Percentiles rank a stretch among this genome's conserved stretches.
These are phyloP conservation scores for Henningerozyma blattae DNA, from an alignment of 805 yeast species.

Conservation along the genomic window DNA sequence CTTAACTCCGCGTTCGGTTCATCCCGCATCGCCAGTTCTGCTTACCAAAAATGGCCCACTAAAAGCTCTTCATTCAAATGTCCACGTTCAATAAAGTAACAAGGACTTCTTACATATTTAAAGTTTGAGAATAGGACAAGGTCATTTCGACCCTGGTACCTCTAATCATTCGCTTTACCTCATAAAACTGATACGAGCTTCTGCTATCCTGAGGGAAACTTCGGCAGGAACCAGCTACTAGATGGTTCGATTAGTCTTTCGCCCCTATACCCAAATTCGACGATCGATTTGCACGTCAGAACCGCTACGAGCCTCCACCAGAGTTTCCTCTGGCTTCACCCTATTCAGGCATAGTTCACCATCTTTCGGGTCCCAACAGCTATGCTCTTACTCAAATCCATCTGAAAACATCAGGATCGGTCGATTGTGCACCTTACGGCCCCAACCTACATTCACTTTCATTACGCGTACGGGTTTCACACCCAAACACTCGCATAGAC, in stretches of 20 bases:
- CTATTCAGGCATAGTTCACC: slow-evolving; percentile 35
- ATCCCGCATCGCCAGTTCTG: slow-evolving; percentile 37
- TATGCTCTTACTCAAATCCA: slow-evolving; percentile 33
- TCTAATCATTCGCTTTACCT: slow-evolving; percentile 32
- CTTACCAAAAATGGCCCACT: slow-evolving; percentile 37
- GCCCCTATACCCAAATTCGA: slow-evolving; percentile 34
- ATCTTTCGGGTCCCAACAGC: slow-evolving; percentile 35
- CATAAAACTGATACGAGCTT: slow-evolving; percentile 32
- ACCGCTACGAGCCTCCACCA: slow-evolving; percentile 36
- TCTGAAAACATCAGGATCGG: slow-evolving; percentile 30
- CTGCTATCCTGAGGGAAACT: slow-evolving; percentile 33
- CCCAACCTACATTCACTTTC: slow-evolving; percentile 30
- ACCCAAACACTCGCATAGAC: slow-evolving; percentile 32
- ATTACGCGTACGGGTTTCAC: slow-evolving; percentile 30
- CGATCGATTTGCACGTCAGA: slow-evolving; percentile 35
- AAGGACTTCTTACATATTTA: slow-evolving; percentile 32
- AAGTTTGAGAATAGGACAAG: slow-evolving; percentile 32
- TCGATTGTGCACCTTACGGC: slow-evolving; percentile 28
- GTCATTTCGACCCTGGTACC: slow-evolving; percentile 30
- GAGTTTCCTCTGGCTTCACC: slow-evolving; percentile 36
- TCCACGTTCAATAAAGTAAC: slow-evolving; percentile 32
- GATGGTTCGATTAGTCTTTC: slow-evolving; percentile 34
- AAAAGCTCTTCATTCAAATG: slow-evolving; percentile 31
- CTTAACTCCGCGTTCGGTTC: slow-evolving; percentile 31
- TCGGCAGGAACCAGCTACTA: slow-evolving; percentile 34